Percentiles rank a stretch among this genome's conserved stretches.
Evolutionary conservation across 768 basidiomycete genomes (phyloP).

Genomic region (Boletus tylopilopsis): DNA sequence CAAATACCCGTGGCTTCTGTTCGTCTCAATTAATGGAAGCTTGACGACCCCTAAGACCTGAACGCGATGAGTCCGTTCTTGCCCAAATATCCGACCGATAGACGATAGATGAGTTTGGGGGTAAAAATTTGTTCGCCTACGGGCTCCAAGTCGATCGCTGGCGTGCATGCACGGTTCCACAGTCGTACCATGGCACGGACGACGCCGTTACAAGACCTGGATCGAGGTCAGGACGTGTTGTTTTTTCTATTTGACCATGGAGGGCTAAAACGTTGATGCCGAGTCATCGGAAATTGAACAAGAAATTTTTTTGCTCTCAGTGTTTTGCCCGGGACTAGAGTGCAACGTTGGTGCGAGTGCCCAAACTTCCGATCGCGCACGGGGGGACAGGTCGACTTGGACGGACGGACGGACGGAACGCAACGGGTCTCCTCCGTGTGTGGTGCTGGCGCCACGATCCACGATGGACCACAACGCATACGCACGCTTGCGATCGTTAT

Average conservation of each 20-base stretch:
- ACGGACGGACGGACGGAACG: neutral
- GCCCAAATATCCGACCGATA: conserved; percentile 11
- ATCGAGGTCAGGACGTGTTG: conserved; percentile 15
- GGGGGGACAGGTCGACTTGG: neutral
- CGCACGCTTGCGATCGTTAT: conserved; percentile 15
- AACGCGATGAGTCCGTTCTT: neutral
- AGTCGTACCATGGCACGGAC: too few species aligned
- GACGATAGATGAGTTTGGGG: too few species aligned
- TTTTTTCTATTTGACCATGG: conserved; percentile 21
- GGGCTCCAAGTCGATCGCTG: conserved; percentile 7
- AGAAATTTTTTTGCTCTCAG: conserved; percentile 24
- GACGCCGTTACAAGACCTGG: neutral
- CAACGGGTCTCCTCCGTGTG: conserved; percentile 9
- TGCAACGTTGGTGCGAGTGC: conserved; percentile 6
- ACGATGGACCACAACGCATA: conserved; percentile 3
- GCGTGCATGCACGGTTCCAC: too few species aligned
- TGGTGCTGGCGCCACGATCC: conserved; percentile 13
- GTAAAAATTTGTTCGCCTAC: conserved; percentile 15
- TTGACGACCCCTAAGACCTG: conserved; percentile 5
- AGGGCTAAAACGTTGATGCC: conserved; percentile 11
- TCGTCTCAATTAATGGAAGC: conserved; percentile 25
- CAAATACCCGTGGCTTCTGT: neutral
- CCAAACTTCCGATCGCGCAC: conserved; percentile 13
- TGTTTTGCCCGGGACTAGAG: conserved; percentile 15
- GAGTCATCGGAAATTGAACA: conserved; percentile 28